Base-by-base conservation (phyloP, 2,329 filamentous ascomycete species). In the Xylariaceae sp. region DNA sequence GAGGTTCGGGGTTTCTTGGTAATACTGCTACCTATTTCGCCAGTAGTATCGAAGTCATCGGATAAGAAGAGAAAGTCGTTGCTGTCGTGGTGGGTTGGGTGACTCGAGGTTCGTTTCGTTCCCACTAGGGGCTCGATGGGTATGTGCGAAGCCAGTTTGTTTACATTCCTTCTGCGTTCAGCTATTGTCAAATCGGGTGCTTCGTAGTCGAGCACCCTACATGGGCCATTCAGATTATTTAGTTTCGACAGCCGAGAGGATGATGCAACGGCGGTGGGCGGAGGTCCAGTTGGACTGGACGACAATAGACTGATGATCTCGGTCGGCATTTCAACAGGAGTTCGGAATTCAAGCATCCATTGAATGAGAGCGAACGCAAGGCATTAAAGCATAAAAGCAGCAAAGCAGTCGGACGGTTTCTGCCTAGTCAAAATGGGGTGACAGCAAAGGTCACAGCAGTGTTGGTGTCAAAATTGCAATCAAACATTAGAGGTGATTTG, bases 21-120 rank as follows among this genome's bases (percentile, higher is more conserved):
- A 20, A 52, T 45, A 41, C 65, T 55, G 49, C 70, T 67, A 6
- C 73, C 70, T 2, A 76, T 53, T 7, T 74, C 70, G 4, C 71
- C 66, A 0, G 72, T 76, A 6, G 67, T 70, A 35, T 79, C 74
- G 42, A 76, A 77, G 36, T 79, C 76, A 41, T 75, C 72, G 0
- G 70, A 72, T 9, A 73, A 57, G 44, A 71, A 71, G n/a, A 71
- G 53, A 21, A 72, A 67, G 23, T 66, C 66, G 36, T 66, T 41
- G 43, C 64, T 51, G 23, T 57, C 35, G 27, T 47, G 20, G 16
- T 29, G 55, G 36, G 35, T 23, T 36, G 47, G 48, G 7, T 33
- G 27, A 15, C 30, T 57, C 43, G 36, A 58, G 18, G 50, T 16
- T 26, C 63, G 60, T 45, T 62, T 68, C 18, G 43, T 37, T 27